These are phyloP conservation scores for Akanthomyces uredinophilus DNA, from an alignment of 2,329 filamentous ascomycete genomes.

Conservation along the genomic window DNA sequence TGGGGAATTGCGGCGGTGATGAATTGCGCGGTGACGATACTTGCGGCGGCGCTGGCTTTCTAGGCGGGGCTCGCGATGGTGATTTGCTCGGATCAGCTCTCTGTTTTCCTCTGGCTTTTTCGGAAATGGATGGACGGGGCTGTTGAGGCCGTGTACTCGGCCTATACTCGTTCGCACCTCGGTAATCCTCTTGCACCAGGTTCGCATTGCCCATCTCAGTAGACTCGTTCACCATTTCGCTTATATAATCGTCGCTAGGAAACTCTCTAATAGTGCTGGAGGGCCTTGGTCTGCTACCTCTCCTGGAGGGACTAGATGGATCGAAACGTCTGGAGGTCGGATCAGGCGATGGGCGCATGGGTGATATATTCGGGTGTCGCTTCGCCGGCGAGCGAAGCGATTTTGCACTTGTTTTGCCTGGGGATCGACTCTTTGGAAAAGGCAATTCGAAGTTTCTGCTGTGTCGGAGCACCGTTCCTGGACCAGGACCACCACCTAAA, in stretches of 20 bases:
- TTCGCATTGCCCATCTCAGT: conserved; percentile 37
- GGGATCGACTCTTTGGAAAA: conserved; percentile 48
- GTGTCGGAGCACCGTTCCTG: conserved; percentile 47
- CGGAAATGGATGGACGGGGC: conserved; percentile 6
- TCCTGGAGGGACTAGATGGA: conserved; percentile 39
- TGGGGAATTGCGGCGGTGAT: background rate
- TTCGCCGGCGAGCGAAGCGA: conserved; percentile 48
- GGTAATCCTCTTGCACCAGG: conserved; percentile 22
- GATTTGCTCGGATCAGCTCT: background rate
- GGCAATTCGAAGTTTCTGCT: conserved; percentile 33
- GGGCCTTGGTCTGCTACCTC: conserved; percentile 10
- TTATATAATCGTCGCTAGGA: conserved; percentile 20
- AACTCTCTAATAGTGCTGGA: conserved; percentile 22
- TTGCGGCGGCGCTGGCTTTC: background rate
- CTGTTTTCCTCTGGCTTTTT: conserved; percentile 18
- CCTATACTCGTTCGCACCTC: conserved; percentile 1
- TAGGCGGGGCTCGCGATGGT: background rate
- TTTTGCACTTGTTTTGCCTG: conserved; percentile 56
- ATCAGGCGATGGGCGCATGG: conserved; percentile 36
- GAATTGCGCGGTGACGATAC: background rate
- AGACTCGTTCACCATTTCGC: conserved; percentile 27
- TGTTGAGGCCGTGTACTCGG: background rate
- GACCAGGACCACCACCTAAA: conserved; percentile 48
- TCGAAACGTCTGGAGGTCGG: conserved; percentile 48
- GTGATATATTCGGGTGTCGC: conserved; percentile 53